Evolutionary conservation across 768 basidiomycete species (phyloP).

Genomic region (Cubamyces lactineus): DNA sequence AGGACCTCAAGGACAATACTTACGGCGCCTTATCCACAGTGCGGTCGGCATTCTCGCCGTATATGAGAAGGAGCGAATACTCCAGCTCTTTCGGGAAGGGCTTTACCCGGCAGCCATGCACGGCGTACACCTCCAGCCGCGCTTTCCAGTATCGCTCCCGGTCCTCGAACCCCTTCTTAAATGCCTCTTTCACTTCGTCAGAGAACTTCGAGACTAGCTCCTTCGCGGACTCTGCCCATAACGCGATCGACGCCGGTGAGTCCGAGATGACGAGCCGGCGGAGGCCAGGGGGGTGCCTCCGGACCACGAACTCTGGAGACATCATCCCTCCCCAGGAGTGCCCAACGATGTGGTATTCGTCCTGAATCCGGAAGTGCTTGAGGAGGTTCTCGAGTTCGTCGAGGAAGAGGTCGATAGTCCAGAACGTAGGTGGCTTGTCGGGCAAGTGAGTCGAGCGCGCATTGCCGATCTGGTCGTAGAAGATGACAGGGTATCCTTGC

Average conservation of each 20-base stretch:
- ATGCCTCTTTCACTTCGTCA: constrained; percentile 42
- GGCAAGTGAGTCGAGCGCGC: constrained; percentile 48
- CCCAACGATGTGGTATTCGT: constrained; percentile 49
- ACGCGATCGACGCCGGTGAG: constrained; percentile 47
- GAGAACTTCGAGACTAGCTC: constrained; percentile 46
- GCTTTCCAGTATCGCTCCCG: constrained; percentile 47
- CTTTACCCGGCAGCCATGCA: constrained; percentile 47
- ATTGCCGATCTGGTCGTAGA: constrained; percentile 57
- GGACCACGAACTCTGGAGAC: constrained; percentile 44
- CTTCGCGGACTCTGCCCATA: constrained; percentile 46
- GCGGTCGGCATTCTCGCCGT: constrained; percentile 41
- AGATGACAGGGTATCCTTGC: constrained; percentile 43
- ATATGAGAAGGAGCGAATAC: constrained; percentile 36
- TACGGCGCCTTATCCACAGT: constrained; percentile 43
- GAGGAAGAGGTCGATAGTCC: constrained; percentile 54
- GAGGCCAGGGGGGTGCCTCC: constrained; percentile 48
- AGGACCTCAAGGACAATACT: constrained; percentile 35
- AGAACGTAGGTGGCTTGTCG: constrained; percentile 41
- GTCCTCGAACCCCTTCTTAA: constrained; percentile 44
- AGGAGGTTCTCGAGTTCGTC: constrained; percentile 57
- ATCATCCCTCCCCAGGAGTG: constrained; percentile 67
- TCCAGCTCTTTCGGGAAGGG: constrained; percentile 47
- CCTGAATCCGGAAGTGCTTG: constrained; percentile 41
- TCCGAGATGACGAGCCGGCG: constrained; percentile 50
- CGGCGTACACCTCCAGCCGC: constrained; percentile 43